Evolutionary conservation across 176 grass and related monocot genomes (phyloP).

Genomic region (Tillandsia fasciculata): DNA sequence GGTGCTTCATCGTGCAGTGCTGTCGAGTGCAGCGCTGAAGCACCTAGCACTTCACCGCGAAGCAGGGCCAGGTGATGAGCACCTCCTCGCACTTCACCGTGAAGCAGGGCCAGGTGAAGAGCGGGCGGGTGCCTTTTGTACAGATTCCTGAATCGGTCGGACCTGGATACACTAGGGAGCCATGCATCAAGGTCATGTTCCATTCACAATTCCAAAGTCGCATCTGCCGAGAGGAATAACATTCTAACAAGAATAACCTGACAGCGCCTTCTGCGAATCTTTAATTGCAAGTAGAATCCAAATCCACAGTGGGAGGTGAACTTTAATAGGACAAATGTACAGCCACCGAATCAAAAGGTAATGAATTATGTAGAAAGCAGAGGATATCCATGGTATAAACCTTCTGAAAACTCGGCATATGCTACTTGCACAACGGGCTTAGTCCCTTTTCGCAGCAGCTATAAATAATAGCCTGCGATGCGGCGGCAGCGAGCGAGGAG

Average conservation of each 20-base stretch:
- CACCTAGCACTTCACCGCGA: no score
- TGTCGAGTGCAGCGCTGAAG: no score
- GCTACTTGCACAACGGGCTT: constrained; percentile 9
- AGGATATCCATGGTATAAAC: constrained; percentile 59
- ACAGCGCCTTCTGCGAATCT: neutral
- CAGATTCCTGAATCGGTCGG: no score
- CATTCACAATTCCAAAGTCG: no score
- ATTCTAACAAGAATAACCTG: neutral
- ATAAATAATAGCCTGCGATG: constrained; percentile 33
- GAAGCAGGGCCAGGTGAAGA: no score
- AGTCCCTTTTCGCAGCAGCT: constrained; percentile 18
- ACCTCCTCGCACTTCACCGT: no score
- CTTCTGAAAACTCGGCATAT: constrained; percentile 29
- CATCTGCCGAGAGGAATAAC: neutral
- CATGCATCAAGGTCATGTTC: no score
- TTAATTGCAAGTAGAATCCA: constrained; percentile 36
- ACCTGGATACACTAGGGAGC: no score
- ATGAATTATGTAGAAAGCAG: constrained; percentile 37
- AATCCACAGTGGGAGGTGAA: constrained; percentile 12
- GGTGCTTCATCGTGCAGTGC: no score
- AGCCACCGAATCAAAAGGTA: constrained; percentile 17
- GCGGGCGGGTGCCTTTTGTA: no score
- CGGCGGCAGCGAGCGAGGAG: constrained; percentile 7
- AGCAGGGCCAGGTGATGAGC: no score
- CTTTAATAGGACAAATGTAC: constrained; percentile 24